Evolutionary conservation across 208 protist genomes (phyloP).

Genomic region (Strigomonas culicis): DNA sequence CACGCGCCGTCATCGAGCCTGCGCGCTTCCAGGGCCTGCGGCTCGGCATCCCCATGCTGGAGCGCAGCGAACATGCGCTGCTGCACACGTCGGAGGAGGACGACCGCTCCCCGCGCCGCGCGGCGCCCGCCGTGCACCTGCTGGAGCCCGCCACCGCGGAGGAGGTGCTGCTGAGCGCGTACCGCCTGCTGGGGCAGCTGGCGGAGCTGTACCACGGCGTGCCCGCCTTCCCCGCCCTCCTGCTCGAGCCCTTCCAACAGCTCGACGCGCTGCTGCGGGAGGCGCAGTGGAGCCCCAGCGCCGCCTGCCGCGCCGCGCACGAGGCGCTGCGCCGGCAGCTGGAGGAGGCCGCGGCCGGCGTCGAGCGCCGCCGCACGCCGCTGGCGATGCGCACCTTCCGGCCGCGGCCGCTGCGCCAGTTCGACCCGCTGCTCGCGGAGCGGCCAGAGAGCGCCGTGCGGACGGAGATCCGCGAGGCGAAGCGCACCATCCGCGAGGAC

Average conservation of each 20-base stretch:
- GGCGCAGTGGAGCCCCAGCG: conserved; percentile 29
- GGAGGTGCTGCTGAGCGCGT: conserved; percentile 52
- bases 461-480: conserved; percentile 61
- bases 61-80: conserved; percentile 34
- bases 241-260: conserved; percentile 37
- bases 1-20: conserved; percentile 42
- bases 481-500: conserved; percentile 77
- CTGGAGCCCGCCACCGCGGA: conserved; percentile 14
- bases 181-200: conserved; percentile 46
- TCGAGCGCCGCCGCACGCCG: conserved; percentile 49
- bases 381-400: conserved; percentile 84
- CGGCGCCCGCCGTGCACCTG: neutral
- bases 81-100: conserved; percentile 14
- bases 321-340: conserved; percentile 33
- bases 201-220: conserved; percentile 37
- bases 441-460: conserved; percentile 46
- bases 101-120: neutral
- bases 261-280: conserved; percentile 36
- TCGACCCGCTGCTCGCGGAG: conserved; percentile 75
- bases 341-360: conserved; percentile 12
- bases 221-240: conserved; percentile 53
- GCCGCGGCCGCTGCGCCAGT: conserved; percentile 76
- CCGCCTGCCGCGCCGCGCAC: conserved; percentile 40
- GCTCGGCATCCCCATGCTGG: conserved; percentile 60
- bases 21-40: conserved; percentile 48